These are phyloP conservation scores for Karstenula rhodostoma DNA, from an alignment of 2,329 filamentous ascomycete genomes.

Conservation along the genomic window DNA sequence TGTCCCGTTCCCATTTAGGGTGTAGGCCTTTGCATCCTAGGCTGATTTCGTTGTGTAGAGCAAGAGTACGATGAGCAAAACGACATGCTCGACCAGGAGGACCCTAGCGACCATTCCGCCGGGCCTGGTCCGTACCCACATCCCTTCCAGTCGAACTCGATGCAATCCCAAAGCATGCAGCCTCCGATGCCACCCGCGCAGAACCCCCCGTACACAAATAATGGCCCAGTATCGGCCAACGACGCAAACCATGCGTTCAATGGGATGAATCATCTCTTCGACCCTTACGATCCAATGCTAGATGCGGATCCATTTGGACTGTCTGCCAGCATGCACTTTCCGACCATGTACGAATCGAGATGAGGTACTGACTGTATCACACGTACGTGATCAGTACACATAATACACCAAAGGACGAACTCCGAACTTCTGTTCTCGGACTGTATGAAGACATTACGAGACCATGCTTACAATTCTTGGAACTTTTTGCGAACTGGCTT, in stretches of 20 bases:
- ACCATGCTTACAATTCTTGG: slow-evolving; percentile 8
- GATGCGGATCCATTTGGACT: slow-evolving; percentile 94
- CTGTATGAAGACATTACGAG: slow-evolving; percentile 6
- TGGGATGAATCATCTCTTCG: slow-evolving; percentile 63
- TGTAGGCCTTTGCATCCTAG: slow-evolving; percentile 72
- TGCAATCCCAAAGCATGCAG: slow-evolving; percentile 49
- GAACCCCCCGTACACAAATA: slow-evolving; percentile 45
- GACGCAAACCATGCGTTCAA: slow-evolving; percentile 51
- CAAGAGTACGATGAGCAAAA: slow-evolving; percentile 94
- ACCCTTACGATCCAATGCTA: slow-evolving; percentile 83
- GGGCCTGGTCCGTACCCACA: slow-evolving; percentile 71
- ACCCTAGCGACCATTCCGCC: slow-evolving; percentile 70
- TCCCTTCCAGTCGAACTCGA: slow-evolving; percentile 59
- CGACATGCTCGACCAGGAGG: slow-evolving; percentile 86
- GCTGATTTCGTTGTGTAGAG: slow-evolving; percentile 77
- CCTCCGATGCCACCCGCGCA: slow-evolving; percentile 49
- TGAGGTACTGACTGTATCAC: slow-evolving; percentile 28
- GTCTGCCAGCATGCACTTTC: slow-evolving; percentile 94
- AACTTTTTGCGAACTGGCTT: slow-evolving; percentile 22
- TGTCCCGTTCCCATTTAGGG: slow-evolving; percentile 61
- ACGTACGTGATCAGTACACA: background rate
- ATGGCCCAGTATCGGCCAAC: slow-evolving; percentile 42
- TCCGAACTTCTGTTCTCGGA: background rate
- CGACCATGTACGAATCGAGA: slow-evolving; percentile 70
- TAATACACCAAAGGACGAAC: slow-evolving; percentile 1